Evolutionary conservation across 1,284 basidiomycete genomes (phyloP), one percentile per base, ranked within the genome.

Genomic region (Golubevia pallescens): DNA sequence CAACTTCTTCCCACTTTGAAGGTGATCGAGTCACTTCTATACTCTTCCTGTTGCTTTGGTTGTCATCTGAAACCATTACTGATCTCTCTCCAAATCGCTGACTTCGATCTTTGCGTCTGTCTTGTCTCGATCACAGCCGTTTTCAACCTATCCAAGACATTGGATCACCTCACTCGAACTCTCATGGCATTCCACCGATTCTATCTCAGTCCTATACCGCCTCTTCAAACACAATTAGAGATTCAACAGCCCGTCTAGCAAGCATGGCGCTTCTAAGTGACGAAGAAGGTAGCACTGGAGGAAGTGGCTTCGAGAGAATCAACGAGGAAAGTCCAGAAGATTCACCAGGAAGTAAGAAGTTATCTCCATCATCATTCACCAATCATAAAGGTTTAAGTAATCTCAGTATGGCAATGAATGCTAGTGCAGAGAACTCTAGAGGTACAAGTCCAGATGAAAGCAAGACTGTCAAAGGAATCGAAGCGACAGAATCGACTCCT

Each of bases 191-290:
- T 42, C 66, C 61, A 10, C 66, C 73, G 1, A 24, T 75, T 16
- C 62, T 70, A 0, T 71, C 75, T 0, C 70, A 72, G 51, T 74
- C 77, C 3, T 84, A 79, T 65, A 80, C 81, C 4, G 82, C 81
- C 8, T 80, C 77, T 2, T 72, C 69, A 3, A 68, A 69, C 16
- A 73, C 73, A 2, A 83, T 84, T 38, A 72, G 82, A 5, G 79
- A 75, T 48, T 69, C 73, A 8, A 84, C 82, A 0, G 82, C 82
- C 8, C 78, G 77, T 24, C 71, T 84, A 1, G 82, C 80, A 1
- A 80, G 74, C 10, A 72, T 78, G 73, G 75, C 74, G 32, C 67
- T 84, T 54, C 68, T 62, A 8, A 71, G 75, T 16, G 81, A 80
- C 24, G 79, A 76, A 23, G 71, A 72, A 20, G 53, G 56, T 1